Conservation (phyloP, 202 grass and related monocot genomes). For the Schoenoplectus triqueter region DNA sequence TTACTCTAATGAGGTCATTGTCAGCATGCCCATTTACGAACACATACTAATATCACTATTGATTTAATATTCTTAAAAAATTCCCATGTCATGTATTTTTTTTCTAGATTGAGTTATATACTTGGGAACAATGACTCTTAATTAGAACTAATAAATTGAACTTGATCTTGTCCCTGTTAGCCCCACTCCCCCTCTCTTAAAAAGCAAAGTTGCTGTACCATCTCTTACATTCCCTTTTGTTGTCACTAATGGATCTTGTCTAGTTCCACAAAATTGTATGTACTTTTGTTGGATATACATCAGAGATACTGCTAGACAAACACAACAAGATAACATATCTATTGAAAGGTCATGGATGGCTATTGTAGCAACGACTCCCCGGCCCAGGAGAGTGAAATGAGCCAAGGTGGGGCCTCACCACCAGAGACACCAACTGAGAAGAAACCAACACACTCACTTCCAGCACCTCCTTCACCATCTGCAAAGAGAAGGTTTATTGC, state of each 20-base stretch:
- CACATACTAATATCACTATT: slow-evolving; percentile 29
- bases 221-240: slow-evolving; percentile 35
- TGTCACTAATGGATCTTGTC: slow-evolving; percentile 25
- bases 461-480: slow-evolving; percentile 21
- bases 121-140: slow-evolving; percentile 36
- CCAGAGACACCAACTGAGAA: slow-evolving; percentile 24
- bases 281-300: slow-evolving; percentile 22
- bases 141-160: slow-evolving; percentile 34
- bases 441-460: slow-evolving; percentile 41
- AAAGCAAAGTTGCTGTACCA: slow-evolving; percentile 34
- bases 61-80: slow-evolving; percentile 19
- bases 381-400: slow-evolving; percentile 46
- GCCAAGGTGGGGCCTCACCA: slow-evolving; percentile 6
- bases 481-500: slow-evolving; percentile 37
- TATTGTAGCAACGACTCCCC: slow-evolving; percentile 61
- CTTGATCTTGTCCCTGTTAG: slow-evolving; percentile 30
- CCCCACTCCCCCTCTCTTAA: slow-evolving; percentile 17
- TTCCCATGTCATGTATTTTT: slow-evolving; percentile 4
- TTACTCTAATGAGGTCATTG: neutral
- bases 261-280: slow-evolving; percentile 30
- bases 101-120: slow-evolving; percentile 39
- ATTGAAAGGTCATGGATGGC: slow-evolving; percentile 48
- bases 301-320: neutral
- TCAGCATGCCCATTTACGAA: slow-evolving; percentile 10
- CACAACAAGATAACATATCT: neutral